Base-by-base conservation (phyloP, 768 basidiomycete species). In the Infundibulicybe gibba region DNA sequence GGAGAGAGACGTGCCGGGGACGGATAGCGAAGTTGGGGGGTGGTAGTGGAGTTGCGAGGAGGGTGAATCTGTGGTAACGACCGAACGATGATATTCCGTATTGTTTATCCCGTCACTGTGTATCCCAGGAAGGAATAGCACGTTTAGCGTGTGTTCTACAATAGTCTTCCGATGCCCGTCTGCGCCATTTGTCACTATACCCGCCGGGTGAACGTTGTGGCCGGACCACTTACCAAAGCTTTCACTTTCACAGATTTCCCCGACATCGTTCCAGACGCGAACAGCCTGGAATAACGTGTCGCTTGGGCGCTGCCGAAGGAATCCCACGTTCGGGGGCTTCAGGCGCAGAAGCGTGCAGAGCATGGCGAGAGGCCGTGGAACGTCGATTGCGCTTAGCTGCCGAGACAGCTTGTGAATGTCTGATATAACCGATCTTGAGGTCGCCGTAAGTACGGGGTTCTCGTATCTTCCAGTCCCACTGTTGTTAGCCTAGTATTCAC, bases 61-160 rank as follows among this genome's bases (percentile, higher is more conserved):
- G 59, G 62, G 50, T 53, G 63, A 55, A 48, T 64, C 56, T 48
- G 59, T 45, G 12, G 54, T 54, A 49, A 70, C 55, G 47, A 77
- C 64, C 11, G 71, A 72, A 21, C 59, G 53, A 50, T 65, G 65
- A n/a, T n/a, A n/a, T n/a, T n/a, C n/a, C n/a, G n/a, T n/a, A 25
- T 58, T 65, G 47, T 50, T 55, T 49, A 63, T 64, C 21, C 68
- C 68, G 55, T 76, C 71, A 51, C 70, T 65, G 63, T 87, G 84
- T 59, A 87, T 70, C 49, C 81, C 84, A 1, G 90, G 90, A 42
- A 91, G 74, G 49, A 90, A 67, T 44, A 90, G 71, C 34, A 91
- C 68, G 61, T 92, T 82, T 47, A 91, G 73, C 1, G 85, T 89
- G 61, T 90, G 90, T 58, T 90, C 85, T 40, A 91, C 80, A 19